Conservation (phyloP, 345 rosid species). For the Euclidium syriacum region DNA sequence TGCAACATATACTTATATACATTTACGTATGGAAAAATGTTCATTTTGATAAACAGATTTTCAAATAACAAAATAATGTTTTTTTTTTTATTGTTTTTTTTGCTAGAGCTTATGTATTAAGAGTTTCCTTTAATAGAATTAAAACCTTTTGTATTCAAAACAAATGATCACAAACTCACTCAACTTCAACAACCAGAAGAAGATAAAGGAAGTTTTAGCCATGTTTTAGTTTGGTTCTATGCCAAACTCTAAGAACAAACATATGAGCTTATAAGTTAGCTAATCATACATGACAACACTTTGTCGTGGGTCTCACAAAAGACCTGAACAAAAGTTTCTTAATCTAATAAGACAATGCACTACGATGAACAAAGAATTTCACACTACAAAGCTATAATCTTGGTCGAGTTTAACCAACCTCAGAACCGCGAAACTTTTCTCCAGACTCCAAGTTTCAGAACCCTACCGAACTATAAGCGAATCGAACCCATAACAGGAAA, state of each 20-base stretch:
- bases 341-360: background rate
- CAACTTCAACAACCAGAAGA: too few relatives aligned
- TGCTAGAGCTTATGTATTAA: too few relatives aligned
- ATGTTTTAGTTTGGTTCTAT: background rate
- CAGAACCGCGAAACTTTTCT: background rate
- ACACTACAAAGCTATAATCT: background rate
- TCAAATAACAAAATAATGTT: too few relatives aligned
- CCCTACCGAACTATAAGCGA: background rate
- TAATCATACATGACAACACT: background rate
- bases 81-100: too few relatives aligned
- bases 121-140: too few relatives aligned
- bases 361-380: constrained; percentile 13
- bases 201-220: background rate
- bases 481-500: background rate
- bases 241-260: background rate
- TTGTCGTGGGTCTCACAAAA: background rate
- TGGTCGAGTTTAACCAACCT: background rate
- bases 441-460: background rate
- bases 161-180: too few relatives aligned
- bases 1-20: too few relatives aligned
- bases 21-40: too few relatives aligned
- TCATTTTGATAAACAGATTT: too few relatives aligned
- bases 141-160: too few relatives aligned
- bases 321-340: constrained; percentile 8
- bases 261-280: background rate